Evolutionary conservation across 1,284 basidiomycete genomes (phyloP), one percentile per base, ranked within the genome.

Genomic region (Afroboletus lepidellus): DNA sequence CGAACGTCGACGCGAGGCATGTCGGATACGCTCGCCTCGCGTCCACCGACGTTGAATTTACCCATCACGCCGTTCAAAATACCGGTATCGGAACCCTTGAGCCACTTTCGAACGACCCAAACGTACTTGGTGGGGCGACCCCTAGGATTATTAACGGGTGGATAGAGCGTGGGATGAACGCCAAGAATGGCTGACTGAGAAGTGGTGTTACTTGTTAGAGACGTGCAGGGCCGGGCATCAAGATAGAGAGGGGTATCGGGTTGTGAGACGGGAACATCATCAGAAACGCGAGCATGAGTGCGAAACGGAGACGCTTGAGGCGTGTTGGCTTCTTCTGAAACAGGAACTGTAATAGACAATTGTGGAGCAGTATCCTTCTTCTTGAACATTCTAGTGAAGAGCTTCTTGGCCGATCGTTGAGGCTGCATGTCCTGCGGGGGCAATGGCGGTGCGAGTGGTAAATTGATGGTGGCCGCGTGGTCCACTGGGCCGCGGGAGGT

Each of bases 61-160:
- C 74, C 75, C 46, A 74, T 66, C 56, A 78, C 62, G 8, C 73
- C 75, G 43, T 72, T 71, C 13, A 81, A 54, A 33, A 75, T 53
- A 16, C 73, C 60, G 9, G 58, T 56, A 13, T 76, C 76, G 11
- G 68, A 58, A 21, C 78, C 81, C 66, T 90, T 93, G 44, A 88
- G 73, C 92, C 93, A 96, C 55, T 76, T 78, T 50, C 84, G 76
- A 18, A 94, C 83, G 5, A 89, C 78, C 91, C 92, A 96, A 4
- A 90, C 81, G 61, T 95, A 94, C 61, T 83, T 80, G 44, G 70
- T 69, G 60, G 85, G 73, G 15, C 84, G 74, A 3, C 74, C 66
- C 25, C 61, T 69, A n/a, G 75, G 74, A 15, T 77, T 74, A 50
- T 65, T 63, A 8, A 64, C 60, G 5, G 73, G 64, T 15, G 78